Evolutionary conservation across 2,329 filamentous ascomycete species (phyloP), one percentile per base, ranked within the genome.

Genomic region (Lasiodiplodia citricola): DNA sequence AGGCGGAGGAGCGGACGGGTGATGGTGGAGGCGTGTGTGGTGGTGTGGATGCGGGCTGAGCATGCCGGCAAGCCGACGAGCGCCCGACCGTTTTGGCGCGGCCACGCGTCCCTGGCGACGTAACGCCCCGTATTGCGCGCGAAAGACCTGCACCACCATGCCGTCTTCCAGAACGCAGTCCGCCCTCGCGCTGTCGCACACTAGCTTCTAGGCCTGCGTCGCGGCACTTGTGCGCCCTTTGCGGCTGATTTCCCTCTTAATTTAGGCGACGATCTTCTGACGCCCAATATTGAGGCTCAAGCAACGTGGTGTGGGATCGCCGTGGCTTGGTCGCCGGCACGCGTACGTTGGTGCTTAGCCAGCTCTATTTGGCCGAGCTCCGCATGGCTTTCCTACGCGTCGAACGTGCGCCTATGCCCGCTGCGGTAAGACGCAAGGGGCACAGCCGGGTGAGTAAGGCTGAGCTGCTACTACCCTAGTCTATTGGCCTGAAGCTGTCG

Each of bases 61-160:
- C 31, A 35, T 28, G 28, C 28, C 25, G n/a, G n/a, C 35, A 13
- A 23, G 55, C 10, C 21, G 51, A 21, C 6, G 35, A n/a, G 37
- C 35, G n/a, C 11, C 13, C 35, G 3, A 16, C n/a, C n/a, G 31
- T 10, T 57, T 31, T 21, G 8, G 44, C 44, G 51, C 38, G 58
- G 58, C 47, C 58, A 63, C 58, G 58, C 58, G 58, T 63, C 58
- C 10, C 58, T n/a, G 58, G 6, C 44, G 28, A 28, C 58, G 58
- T 63, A 44, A 60, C 58, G 44, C 58, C 58, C 41, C 58, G 58
- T 63, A 63, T 63, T 25, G 7, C 31, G 31, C 31, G 31, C 57
- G 21, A 16, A 23, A 41, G 50, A 16, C 10, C 37, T 37, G 31
- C 54, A 37, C 31, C n/a, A 18, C 7, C n/a, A 28, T 6, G 2